Conservation (phyloP, 768 basidiomycete genomes). For the Trametes gibbosa region DNA sequence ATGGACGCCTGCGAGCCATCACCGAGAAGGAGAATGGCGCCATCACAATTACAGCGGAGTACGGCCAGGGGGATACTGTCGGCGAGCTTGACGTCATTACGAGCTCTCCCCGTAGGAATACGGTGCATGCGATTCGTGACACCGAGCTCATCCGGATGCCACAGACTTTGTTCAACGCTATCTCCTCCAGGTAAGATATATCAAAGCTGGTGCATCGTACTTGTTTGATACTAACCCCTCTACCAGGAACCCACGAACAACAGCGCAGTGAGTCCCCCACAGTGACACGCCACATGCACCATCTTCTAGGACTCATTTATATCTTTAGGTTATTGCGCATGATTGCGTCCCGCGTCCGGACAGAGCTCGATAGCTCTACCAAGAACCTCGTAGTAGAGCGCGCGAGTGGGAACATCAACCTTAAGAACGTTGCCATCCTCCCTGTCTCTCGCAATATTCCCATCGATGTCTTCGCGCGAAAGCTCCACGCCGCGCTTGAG, state of each 20-base stretch:
- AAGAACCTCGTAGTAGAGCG: slow-evolving; percentile 56
- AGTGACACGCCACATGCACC: not conserved
- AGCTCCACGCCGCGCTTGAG: slow-evolving; percentile 84
- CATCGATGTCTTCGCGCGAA: slow-evolving; percentile 84
- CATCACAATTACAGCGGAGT: slow-evolving; percentile 85
- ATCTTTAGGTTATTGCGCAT: slow-evolving; percentile 64
- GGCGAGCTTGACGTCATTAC: slow-evolving; percentile 98
- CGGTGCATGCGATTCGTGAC: slow-evolving; percentile 96
- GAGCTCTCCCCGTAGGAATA: slow-evolving; percentile 79
- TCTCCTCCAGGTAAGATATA: slow-evolving; percentile 70
- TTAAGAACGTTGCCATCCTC: slow-evolving; percentile 92
- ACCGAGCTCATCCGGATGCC: slow-evolving; percentile 97
- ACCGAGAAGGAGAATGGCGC: slow-evolving; percentile 74
- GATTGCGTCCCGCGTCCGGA: slow-evolving; percentile 90
- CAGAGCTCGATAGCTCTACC: slow-evolving; percentile 68
- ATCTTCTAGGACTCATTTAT: not conserved
- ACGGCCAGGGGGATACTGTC: slow-evolving; percentile 95
- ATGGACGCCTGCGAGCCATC: slow-evolving; percentile 91
- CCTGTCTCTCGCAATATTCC: slow-evolving; percentile 88
- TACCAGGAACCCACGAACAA: slow-evolving; percentile 76
- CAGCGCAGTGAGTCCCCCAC: slow-evolving; percentile 60
- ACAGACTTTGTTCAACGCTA: slow-evolving; percentile 95
- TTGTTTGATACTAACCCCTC: not conserved
- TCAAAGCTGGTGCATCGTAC: not conserved
- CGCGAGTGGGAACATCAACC: slow-evolving; percentile 77